Evolutionary conservation across 192 early-diverging fungal species (phyloP), one percentile per base, ranked within the genome.

Genomic region (Coemansia sp.): DNA sequence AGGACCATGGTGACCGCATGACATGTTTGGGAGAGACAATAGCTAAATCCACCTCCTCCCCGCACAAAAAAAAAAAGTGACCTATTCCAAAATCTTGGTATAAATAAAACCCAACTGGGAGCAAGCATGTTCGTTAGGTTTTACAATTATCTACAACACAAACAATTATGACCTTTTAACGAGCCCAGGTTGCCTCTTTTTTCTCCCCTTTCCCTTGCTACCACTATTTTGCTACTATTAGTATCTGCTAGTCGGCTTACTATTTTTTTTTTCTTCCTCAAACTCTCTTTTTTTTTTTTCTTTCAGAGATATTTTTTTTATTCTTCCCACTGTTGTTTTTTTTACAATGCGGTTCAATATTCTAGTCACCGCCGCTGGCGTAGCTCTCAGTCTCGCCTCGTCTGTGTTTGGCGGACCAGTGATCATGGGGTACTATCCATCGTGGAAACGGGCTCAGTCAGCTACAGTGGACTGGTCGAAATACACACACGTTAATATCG

Each of bases 401-500:
- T 45, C 55, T 29, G 55, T 67, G 17, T 58, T 58, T 4, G 36
- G 22, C 11, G 71, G 32, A 12, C 71, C 72, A 1, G 45, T 64
- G 3, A 69, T 83, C 8, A 50, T 83, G 22, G 80, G 80, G 0
- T 83, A 83, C 64, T 77, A 77, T 15, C 71, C 80, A 0, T 60
- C 65, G 12, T 83, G 80, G 80, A 77, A 83, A 44, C 62, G 63
- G 1, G 51, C 61, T 1, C 65, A 77, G n/a, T 63, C 69, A 19
- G 41, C 39, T 0, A 61, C 34, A 0, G 60, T 83, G 1, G 76
- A 83, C 38, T 69, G 72, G 59, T 27, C 59, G 0, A 86, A 88
- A 67, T 86, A 89, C 71, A 91, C 91, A 4, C 91, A 91, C 61
- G 69, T 92, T 64, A 88, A 92, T 61, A 87, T 91, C 48, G 88